Evolutionary conservation across 331 rosid genomes (phyloP).

Genomic region (Dryas integrifolia): DNA sequence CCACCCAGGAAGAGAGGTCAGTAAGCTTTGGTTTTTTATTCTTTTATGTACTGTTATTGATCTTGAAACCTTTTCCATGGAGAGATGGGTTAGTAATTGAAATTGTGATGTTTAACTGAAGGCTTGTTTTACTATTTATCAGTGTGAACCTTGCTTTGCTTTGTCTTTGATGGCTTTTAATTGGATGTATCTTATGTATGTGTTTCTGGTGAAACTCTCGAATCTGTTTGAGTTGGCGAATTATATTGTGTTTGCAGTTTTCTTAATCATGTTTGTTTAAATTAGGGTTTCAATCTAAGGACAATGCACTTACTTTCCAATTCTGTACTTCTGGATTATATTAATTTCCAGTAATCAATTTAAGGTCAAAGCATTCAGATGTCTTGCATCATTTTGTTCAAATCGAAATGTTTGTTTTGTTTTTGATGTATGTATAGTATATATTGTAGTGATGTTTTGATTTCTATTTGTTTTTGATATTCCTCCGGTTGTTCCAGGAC

Average conservation of each 20-base stretch:
- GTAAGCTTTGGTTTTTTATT: not conserved
- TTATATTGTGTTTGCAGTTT: too few relatives aligned
- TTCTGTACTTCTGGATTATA: not conserved
- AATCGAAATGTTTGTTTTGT: not conserved
- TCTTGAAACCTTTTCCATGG: not conserved
- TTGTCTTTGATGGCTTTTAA: not conserved
- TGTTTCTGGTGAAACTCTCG: too few relatives aligned
- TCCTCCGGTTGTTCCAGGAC: conserved; percentile 47
- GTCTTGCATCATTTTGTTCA: not conserved
- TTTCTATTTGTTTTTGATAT: not conserved
- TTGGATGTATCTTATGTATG: not conserved
- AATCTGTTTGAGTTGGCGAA: too few relatives aligned
- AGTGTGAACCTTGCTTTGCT: not conserved
- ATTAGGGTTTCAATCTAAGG: not conserved
- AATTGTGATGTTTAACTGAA: not conserved
- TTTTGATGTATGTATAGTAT: not conserved
- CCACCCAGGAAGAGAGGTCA: conserved; percentile 94
- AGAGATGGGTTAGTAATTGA: not conserved
- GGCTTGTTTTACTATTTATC: not conserved
- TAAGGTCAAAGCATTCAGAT: too few relatives aligned
- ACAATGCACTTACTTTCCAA: not conserved
- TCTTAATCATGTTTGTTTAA: not conserved
- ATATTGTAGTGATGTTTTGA: not conserved
- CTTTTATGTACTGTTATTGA: not conserved
- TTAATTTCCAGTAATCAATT: not conserved